Evolutionary conservation across 1,284 basidiomycete genomes (phyloP).

Genomic region (Porogramme epimiltina): DNA sequence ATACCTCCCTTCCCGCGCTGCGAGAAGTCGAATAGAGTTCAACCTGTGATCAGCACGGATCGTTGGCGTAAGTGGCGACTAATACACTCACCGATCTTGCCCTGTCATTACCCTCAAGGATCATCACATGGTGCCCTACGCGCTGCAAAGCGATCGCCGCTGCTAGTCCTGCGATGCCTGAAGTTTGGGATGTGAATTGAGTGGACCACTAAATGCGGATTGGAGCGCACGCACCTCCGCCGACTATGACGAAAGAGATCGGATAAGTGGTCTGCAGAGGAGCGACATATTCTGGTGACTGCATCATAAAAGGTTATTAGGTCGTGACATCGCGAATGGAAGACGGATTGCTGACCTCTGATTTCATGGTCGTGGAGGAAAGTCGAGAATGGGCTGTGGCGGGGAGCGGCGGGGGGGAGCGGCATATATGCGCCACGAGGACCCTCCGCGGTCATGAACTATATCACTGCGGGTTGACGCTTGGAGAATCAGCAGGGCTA

Average conservation of each 20-base stretch:
- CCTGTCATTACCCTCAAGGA: conserved; percentile 33
- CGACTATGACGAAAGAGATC: conserved; percentile 14
- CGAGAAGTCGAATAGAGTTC: background rate
- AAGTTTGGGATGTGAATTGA: background rate
- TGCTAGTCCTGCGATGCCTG: conserved; percentile 40
- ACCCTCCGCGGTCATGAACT: too few relatives aligned
- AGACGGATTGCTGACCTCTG: too few relatives aligned
- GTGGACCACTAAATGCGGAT: background rate
- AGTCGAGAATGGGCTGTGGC: too few relatives aligned
- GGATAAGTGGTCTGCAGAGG: conserved; percentile 12
- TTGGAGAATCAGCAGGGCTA: too few relatives aligned
- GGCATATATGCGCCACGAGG: too few relatives aligned
- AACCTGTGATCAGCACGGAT: too few relatives aligned
- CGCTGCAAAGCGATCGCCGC: conserved; percentile 46
- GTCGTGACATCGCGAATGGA: too few relatives aligned
- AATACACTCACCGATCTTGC: conserved; percentile 37
- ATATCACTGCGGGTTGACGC: too few relatives aligned
- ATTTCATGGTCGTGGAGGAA: too few relatives aligned
- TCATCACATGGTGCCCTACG: conserved; percentile 48
- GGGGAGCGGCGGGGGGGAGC: too few relatives aligned
- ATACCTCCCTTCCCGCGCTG: conserved; percentile 38
- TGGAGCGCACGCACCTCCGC: conserved; percentile 3
- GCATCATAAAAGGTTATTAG: too few relatives aligned
- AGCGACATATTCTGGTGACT: conserved; percentile 4
- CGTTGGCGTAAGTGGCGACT: too few relatives aligned